A percentile compares a stretch with the other conserved stretches of the same genome.
Evolutionary conservation across 257 asterid species (phyloP).

Genomic region (Osmanthus fragrans): DNA sequence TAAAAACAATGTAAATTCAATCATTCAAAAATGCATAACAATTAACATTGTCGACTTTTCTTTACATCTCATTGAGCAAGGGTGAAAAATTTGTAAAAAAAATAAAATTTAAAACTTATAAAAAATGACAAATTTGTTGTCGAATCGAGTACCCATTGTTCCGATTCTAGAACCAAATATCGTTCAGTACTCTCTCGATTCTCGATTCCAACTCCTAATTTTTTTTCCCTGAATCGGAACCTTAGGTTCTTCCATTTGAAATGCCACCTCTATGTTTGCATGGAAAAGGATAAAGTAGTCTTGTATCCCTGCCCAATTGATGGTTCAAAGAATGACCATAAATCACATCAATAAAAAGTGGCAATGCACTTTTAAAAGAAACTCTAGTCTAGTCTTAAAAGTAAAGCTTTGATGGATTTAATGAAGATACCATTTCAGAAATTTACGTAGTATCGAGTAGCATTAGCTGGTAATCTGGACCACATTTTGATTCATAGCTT

Average conservation of each 20-base stretch:
- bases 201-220: not conserved
- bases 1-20: not conserved
- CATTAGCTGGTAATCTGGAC: slow-evolving; percentile 35
- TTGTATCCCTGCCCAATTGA: slow-evolving; percentile 38
- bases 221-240: too few relatives aligned
- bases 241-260: not conserved
- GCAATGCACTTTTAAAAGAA: slow-evolving; percentile 30
- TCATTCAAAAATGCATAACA: not conserved
- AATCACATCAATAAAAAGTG: slow-evolving; percentile 80
- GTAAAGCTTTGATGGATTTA: slow-evolving; percentile 37
- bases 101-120: too few relatives aligned
- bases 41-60: too few relatives aligned
- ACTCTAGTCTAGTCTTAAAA: slow-evolving; percentile 25
- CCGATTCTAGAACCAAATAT: too few relatives aligned
- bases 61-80: too few relatives aligned
- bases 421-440: slow-evolving; percentile 25
- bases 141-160: too few relatives aligned
- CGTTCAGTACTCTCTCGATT: not conserved
- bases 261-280: not conserved
- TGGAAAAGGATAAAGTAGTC: slow-evolving; percentile 12
- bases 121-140: too few relatives aligned
- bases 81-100: too few relatives aligned
- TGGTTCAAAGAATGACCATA: slow-evolving; percentile 46
- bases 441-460: slow-evolving; percentile 15
- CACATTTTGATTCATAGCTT: slow-evolving; percentile 58